Evolutionary conservation across 164 flowering plant species (phyloP).

Genomic region (Akebia trifoliata): DNA sequence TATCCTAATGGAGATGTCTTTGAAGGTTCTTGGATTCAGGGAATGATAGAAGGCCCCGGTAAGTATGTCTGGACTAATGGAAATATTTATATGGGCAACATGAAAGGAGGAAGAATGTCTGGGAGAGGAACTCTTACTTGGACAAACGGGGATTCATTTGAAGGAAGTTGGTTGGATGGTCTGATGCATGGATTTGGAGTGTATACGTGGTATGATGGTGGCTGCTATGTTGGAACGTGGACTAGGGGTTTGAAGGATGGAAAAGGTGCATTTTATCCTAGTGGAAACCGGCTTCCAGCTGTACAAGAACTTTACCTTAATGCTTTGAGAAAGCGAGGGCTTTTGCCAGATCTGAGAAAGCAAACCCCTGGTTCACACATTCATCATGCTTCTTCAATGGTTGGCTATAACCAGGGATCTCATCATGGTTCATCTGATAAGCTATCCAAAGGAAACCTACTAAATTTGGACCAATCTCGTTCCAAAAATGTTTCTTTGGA

Average conservation of each 20-base stretch:
- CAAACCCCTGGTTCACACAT: constrained; percentile 47
- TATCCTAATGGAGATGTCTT: constrained; percentile 81
- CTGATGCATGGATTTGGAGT: constrained; percentile 96
- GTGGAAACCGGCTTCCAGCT: constrained; percentile 62
- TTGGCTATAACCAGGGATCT: constrained; percentile 38
- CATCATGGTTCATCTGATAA: constrained; percentile 46
- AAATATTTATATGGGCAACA: constrained; percentile 76
- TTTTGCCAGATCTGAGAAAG: constrained; percentile 73
- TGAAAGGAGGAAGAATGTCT: constrained; percentile 94
- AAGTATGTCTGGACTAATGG: constrained; percentile 93
- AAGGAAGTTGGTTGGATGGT: constrained; percentile 93
- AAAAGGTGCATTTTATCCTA: constrained; percentile 89
- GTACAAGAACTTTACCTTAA: constrained; percentile 63
- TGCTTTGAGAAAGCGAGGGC: constrained; percentile 78
- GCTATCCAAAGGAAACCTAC: constrained; percentile 46
- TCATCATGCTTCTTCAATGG: constrained; percentile 61
- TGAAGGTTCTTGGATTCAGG: constrained; percentile 96
- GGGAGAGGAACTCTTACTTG: constrained; percentile 92
- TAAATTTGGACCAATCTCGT: constrained; percentile 57
- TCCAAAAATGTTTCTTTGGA: constrained; percentile 58
- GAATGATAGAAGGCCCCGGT: constrained; percentile 82
- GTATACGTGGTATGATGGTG: constrained; percentile 88
- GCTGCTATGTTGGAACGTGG: constrained; percentile 96
- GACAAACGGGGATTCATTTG: constrained; percentile 84
- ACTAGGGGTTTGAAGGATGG: constrained; percentile 93